phyloP scores from a whole-genome alignment of 2,329 filamentous ascomycete species.

The Cercospora nicotianae region DNA sequence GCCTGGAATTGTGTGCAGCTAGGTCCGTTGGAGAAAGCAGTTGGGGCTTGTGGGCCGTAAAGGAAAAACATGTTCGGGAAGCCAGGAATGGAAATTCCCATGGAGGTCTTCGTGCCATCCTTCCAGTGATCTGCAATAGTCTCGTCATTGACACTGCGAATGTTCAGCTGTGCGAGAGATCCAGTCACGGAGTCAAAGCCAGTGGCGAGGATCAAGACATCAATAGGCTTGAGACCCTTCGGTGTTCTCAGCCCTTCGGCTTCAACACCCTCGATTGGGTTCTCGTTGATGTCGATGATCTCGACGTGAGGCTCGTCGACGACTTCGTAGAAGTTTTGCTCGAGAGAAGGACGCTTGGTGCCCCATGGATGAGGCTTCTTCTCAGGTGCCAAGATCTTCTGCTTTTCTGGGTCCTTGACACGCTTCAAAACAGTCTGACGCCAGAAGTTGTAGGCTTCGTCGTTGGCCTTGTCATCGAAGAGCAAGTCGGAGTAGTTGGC shows the following conservation, averaged over 20 bases:
- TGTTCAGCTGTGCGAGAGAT: slow-evolving; percentile 40
- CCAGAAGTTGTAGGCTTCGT: slow-evolving; percentile 42
- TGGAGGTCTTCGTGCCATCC: slow-evolving; percentile 43
- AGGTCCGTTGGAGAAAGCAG: slow-evolving; percentile 50
- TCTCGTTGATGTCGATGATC: slow-evolving; percentile 44
- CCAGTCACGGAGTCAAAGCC: slow-evolving; percentile 47
- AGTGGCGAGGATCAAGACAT: slow-evolving; percentile 47
- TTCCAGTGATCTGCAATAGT: slow-evolving; percentile 49
- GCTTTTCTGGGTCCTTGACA: slow-evolving; percentile 51
- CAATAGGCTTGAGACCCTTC: slow-evolving; percentile 47
- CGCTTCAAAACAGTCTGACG: slow-evolving; percentile 46
- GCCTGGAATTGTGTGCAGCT: slow-evolving; percentile 44
- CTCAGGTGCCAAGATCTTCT: slow-evolving; percentile 55
- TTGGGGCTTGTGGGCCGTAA: slow-evolving; percentile 50
- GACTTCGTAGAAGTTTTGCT: slow-evolving; percentile 49
- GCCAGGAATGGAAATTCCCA: slow-evolving; percentile 40
- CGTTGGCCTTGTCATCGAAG: slow-evolving; percentile 42
- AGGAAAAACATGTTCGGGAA: slow-evolving; percentile 46
- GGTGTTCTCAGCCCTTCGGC: slow-evolving; percentile 43
- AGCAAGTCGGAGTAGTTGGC: slow-evolving; percentile 42
- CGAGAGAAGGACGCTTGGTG: slow-evolving; percentile 47
- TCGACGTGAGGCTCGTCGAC: slow-evolving; percentile 44
- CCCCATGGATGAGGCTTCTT: slow-evolving; percentile 55
- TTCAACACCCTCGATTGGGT: slow-evolving; percentile 42
- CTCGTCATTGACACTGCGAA: slow-evolving; percentile 38